A percentile compares a stretch with the other conserved stretches of the same genome.
Conservation (phyloP, 805 yeast species). For the Candida railenensis region DNA sequence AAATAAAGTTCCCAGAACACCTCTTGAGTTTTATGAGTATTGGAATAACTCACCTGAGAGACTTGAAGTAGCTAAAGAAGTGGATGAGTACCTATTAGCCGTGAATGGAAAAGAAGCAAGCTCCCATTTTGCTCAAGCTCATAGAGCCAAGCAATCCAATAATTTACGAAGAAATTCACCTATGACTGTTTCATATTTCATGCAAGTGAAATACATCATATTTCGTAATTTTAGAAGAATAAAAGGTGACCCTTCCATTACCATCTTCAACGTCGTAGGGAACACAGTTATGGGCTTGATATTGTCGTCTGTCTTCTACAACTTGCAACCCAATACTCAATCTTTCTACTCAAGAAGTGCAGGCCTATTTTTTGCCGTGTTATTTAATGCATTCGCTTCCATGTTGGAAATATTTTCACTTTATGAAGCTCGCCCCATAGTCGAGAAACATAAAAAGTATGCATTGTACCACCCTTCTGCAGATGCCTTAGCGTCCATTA, state of each 20-base stretch:
- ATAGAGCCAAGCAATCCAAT: conserved; percentile 51
- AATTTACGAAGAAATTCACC: conserved; percentile 48
- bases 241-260: conserved; percentile 49
- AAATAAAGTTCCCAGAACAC: conserved; percentile 24
- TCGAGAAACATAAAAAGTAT: conserved; percentile 57
- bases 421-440: conserved; percentile 55
- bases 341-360: conserved; percentile 59
- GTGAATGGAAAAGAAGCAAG: conserved; percentile 15
- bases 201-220: conserved; percentile 52
- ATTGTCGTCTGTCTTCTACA: conserved; percentile 58
- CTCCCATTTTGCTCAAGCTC: conserved; percentile 34
- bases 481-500: conserved; percentile 59
- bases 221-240: conserved; percentile 49
- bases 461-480: conserved; percentile 62
- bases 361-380: conserved; percentile 63
- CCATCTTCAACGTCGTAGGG: conserved; percentile 40
- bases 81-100: conserved; percentile 15
- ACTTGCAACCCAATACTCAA: conserved; percentile 40
- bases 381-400: conserved; percentile 64
- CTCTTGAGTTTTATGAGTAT: conserved; percentile 25
- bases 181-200: conserved; percentile 48
- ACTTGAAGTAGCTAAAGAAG: conserved; percentile 12
- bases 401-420: conserved; percentile 55
- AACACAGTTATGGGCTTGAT: conserved; percentile 54
- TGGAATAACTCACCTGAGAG: conserved; percentile 27